Percentiles rank a stretch among this genome's conserved stretches.
Conservation (phyloP, 106 monocot species). For the Dendrobium chrysotoxum region DNA sequence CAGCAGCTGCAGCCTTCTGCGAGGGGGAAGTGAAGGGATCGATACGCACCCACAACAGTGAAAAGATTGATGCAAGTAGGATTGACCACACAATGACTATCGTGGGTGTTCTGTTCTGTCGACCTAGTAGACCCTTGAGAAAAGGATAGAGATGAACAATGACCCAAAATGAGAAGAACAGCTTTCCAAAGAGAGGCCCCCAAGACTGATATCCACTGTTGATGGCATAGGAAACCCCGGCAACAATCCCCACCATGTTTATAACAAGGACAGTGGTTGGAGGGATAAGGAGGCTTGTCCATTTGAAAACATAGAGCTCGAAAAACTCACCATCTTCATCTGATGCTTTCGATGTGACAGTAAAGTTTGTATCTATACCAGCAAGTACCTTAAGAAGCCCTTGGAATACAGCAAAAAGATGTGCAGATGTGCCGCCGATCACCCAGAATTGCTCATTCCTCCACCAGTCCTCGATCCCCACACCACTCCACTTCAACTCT, state of each 20-base stretch:
- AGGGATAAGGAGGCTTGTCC: slow-evolving; percentile 62
- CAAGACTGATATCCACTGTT: slow-evolving; percentile 76
- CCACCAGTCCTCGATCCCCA: slow-evolving; percentile 94
- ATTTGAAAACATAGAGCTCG: slow-evolving; percentile 76
- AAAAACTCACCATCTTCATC: slow-evolving; percentile 69
- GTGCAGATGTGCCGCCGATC: slow-evolving; percentile 86
- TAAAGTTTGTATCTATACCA: slow-evolving; percentile 90
- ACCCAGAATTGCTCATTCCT: slow-evolving; percentile 96
- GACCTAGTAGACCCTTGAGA: slow-evolving; percentile 67
- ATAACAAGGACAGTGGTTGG: slow-evolving; percentile 58
- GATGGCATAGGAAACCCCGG: slow-evolving; percentile 59
- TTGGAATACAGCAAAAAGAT: slow-evolving; percentile 88
- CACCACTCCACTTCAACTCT: slow-evolving; percentile 84
- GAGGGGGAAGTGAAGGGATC: slow-evolving; percentile 61
- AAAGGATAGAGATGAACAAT: slow-evolving; percentile 75
- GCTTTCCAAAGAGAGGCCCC: slow-evolving; percentile 70
- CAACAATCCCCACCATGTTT: slow-evolving; percentile 67
- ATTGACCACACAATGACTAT: slow-evolving; percentile 84
- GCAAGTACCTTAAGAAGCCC: slow-evolving; percentile 80
- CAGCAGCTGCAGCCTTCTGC: slow-evolving; percentile 48
- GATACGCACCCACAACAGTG: slow-evolving; percentile 54
- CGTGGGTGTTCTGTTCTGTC: slow-evolving; percentile 75
- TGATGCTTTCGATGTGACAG: slow-evolving; percentile 80
- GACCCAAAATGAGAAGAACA: slow-evolving; percentile 75
- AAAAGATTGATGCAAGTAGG: slow-evolving; percentile 65